Evolutionary conservation across 2,329 filamentous ascomycete genomes (phyloP).

Genomic region (Talaromyces pinophilus): DNA sequence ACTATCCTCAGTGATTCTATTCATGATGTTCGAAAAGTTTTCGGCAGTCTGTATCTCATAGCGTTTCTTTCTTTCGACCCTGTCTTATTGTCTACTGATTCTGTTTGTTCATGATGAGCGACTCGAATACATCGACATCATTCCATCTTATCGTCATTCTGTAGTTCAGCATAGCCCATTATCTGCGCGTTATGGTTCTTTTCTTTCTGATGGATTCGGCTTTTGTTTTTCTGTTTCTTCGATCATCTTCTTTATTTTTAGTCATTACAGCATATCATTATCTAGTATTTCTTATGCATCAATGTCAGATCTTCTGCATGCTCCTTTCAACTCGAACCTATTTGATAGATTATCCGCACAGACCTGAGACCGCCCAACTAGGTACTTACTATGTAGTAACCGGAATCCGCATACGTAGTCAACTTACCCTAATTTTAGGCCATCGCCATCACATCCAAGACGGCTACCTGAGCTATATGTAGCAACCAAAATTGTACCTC

Average conservation of each 20-base stretch:
- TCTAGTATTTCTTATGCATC: conserved; percentile 7
- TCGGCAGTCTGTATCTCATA: conserved; percentile 22
- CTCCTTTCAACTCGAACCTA: background rate
- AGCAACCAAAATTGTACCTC: too few relatives aligned
- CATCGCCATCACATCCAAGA: background rate
- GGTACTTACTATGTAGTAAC: background rate
- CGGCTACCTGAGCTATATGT: too few relatives aligned
- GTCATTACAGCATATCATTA: conserved; percentile 7
- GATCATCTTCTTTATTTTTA: background rate
- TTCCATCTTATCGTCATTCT: background rate
- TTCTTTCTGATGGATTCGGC: background rate
- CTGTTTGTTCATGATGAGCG: background rate
- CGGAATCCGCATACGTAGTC: background rate
- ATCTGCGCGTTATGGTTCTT: background rate
- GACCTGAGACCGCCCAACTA: background rate
- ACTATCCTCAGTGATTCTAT: conserved; percentile 52
- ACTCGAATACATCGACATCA: conserved; percentile 1
- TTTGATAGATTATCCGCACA: background rate
- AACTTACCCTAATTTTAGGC: background rate
- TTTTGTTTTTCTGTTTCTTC: background rate
- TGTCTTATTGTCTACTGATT: background rate
- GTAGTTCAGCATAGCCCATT: conserved; percentile 6
- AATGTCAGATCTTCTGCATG: background rate
- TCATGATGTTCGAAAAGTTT: conserved; percentile 11
- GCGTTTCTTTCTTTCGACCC: conserved; percentile 17